phyloP scores from a whole-genome alignment of 2,329 filamentous ascomycete genomes.

The Anisogramma anomala region DNA sequence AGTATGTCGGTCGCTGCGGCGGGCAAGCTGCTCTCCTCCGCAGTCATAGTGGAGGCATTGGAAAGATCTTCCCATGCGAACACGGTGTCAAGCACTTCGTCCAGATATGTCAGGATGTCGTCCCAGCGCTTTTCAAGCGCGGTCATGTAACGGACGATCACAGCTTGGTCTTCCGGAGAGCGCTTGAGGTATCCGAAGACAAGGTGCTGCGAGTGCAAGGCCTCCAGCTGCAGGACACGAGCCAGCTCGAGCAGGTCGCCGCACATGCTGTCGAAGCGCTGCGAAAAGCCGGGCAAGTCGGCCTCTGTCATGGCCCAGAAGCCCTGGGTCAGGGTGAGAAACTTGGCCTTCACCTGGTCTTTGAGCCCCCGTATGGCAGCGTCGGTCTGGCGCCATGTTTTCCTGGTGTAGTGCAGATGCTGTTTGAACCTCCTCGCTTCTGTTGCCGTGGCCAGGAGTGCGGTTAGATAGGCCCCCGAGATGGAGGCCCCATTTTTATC shows the following conservation, averaged over 20 bases:
- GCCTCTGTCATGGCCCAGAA: background rate
- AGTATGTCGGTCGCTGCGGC: background rate
- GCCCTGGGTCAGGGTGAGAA: background rate
- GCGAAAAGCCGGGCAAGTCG: background rate
- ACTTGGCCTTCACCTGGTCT: background rate
- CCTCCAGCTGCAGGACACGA: background rate
- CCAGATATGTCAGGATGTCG: background rate
- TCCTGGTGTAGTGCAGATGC: background rate
- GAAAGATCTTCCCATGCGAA: background rate
- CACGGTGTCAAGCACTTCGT: background rate
- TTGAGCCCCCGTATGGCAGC: background rate
- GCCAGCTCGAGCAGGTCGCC: background rate
- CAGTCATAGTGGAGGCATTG: background rate
- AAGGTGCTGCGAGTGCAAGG: background rate
- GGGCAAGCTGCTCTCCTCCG: background rate
- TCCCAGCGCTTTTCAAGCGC: too few species aligned
- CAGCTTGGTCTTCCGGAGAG: background rate
- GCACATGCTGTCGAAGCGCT: background rate
- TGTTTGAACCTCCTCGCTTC: background rate
- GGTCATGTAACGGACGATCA: too few species aligned
- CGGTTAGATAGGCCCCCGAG: background rate
- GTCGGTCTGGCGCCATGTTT: background rate
- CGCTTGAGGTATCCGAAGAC: background rate
- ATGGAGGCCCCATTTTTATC: background rate
- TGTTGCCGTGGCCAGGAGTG: background rate